Evolutionary conservation across 768 basidiomycete species (phyloP).

Genomic region (Psilocybe cubensis): DNA sequence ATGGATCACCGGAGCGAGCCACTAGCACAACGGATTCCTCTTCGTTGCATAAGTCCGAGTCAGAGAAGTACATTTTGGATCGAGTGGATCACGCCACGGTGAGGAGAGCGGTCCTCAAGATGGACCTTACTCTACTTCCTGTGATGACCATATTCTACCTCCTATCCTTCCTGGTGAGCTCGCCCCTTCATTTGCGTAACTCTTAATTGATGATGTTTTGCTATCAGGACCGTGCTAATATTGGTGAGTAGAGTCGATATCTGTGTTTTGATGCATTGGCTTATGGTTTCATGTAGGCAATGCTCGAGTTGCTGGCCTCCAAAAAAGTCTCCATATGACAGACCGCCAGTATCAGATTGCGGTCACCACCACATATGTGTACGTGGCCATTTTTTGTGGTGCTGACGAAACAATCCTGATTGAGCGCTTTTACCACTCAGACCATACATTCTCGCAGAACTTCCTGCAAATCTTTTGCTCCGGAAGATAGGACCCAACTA

Average conservation of each 20-base stretch:
- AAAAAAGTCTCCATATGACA: conserved; percentile 43
- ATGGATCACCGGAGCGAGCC: neutral
- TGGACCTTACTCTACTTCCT: conserved; percentile 36
- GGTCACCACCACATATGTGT: conserved; percentile 34
- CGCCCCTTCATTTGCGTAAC: neutral
- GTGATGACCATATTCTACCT: conserved; percentile 42
- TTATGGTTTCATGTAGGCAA: conserved; percentile 38
- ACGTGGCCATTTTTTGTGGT: conserved; percentile 6
- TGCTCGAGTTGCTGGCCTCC: conserved; percentile 51
- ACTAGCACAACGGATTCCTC: neutral
- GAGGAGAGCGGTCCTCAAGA: conserved; percentile 26
- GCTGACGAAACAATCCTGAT: neutral
- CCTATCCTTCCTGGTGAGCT: conserved; percentile 35
- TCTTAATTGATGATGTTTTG: neutral
- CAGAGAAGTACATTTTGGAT: conserved; percentile 5
- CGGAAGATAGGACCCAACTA: conserved; percentile 47
- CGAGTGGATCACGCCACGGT: conserved; percentile 6
- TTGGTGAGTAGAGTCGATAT: conserved; percentile 28
- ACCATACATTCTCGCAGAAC: conserved; percentile 49
- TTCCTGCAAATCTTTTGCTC: conserved; percentile 52
- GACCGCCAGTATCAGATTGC: conserved; percentile 42
- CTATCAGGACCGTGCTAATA: conserved; percentile 36
- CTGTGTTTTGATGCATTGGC: conserved; percentile 28
- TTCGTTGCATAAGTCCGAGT: conserved; percentile 1
- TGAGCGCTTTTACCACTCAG: conserved; percentile 9